These are phyloP conservation scores for Candida frijolesensis DNA, from an alignment of 1,139 yeast species.

Conservation along the genomic window DNA sequence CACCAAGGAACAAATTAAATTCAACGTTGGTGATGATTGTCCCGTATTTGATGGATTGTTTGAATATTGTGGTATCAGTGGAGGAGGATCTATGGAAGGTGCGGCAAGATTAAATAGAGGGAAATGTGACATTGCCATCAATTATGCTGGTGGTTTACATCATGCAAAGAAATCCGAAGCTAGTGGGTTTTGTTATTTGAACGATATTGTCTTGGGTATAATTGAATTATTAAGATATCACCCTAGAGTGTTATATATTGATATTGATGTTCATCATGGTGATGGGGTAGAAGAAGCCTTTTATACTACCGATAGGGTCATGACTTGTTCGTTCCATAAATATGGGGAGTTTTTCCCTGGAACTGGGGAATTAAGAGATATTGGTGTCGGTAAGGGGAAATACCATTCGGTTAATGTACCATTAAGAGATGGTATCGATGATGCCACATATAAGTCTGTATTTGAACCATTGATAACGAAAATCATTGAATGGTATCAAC, in stretches of 20 bases:
- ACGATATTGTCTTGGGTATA: constrained; percentile 90
- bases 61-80: constrained; percentile 82
- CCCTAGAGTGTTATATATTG: constrained; percentile 90
- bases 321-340: constrained; percentile 94
- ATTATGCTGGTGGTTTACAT: constrained; percentile 97
- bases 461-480: constrained; percentile 85
- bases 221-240: constrained; percentile 81
- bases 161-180: constrained; percentile 97
- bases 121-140: constrained; percentile 91
- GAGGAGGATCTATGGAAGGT: constrained; percentile 95
- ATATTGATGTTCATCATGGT: constrained; percentile 96
- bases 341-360: constrained; percentile 98
- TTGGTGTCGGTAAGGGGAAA: constrained; percentile 86
- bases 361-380: constrained; percentile 86
- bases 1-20: constrained; percentile 89
- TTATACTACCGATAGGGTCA: constrained; percentile 90
- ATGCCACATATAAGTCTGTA: constrained; percentile 83
- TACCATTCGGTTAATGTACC: constrained; percentile 91
- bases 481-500: constrained; percentile 89
- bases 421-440: constrained; percentile 92
- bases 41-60: constrained; percentile 96
- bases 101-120: constrained; percentile 82
- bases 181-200: constrained; percentile 92
- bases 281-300: constrained; percentile 99
- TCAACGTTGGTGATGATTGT: constrained; percentile 97